Conservation (phyloP, 495 filamentous ascomycete genomes). For the Acidiella bohemica region DNA sequence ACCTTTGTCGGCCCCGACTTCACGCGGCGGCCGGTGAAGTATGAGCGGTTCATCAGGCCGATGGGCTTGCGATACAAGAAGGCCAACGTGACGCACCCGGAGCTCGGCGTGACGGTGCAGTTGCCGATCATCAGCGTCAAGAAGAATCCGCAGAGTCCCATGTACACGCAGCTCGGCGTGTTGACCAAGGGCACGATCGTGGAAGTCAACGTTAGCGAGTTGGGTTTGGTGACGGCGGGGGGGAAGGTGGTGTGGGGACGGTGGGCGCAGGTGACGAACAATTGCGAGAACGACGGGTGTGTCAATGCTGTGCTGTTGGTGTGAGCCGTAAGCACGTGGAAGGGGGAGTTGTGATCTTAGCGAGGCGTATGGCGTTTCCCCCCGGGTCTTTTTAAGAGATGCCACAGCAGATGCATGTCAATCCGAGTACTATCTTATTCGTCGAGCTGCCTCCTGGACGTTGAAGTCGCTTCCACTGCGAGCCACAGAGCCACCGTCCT, state of each 20-base stretch:
- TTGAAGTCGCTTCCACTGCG: too few species aligned
- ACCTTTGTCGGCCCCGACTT: conserved; percentile 86
- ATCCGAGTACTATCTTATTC: too few species aligned
- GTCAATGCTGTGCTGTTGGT: conserved; percentile 44
- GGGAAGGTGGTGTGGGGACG: conserved; percentile 89
- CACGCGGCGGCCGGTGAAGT: conserved; percentile 85
- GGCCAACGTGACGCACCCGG: conserved; percentile 80
- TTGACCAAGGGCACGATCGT: conserved; percentile 88
- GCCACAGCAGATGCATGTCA: too few species aligned
- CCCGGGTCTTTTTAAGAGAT: too few species aligned
- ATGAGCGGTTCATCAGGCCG: conserved; percentile 65
- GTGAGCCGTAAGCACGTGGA: background rate
- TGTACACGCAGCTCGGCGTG: conserved; percentile 91
- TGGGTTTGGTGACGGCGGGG: conserved; percentile 81
- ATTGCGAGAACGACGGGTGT: conserved; percentile 68
- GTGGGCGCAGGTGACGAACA: conserved; percentile 70
- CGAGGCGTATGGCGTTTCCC: conserved; percentile 5
- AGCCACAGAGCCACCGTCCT: too few species aligned
- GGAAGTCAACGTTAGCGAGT: conserved; percentile 89
- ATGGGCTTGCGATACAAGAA: conserved; percentile 89
- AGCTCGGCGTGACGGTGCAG: conserved; percentile 79
- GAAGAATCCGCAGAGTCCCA: conserved; percentile 93
- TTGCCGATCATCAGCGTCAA: conserved; percentile 88
- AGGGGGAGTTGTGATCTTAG: background rate
- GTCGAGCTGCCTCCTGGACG: too few species aligned